These are phyloP conservation scores for Massariosphaeria phaeospora DNA, from an alignment of 495 filamentous ascomycete species.

Conservation along the genomic window DNA sequence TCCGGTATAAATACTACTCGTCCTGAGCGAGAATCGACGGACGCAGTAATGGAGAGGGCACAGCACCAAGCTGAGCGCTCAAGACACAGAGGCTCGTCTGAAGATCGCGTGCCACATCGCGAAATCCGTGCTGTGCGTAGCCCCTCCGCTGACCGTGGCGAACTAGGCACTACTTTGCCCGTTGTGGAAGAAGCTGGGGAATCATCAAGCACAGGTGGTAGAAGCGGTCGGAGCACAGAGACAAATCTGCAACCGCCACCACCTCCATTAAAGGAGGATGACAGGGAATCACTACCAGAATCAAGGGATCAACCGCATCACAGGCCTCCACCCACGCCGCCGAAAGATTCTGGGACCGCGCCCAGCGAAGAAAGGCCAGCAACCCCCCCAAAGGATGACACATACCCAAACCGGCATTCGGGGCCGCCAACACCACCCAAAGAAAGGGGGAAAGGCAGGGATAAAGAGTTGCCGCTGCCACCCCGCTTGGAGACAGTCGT, in stretches of 20 bases:
- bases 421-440: slow-evolving; percentile 40
- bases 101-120: slow-evolving; percentile 50
- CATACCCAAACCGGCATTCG: slow-evolving; percentile 5
- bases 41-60: slow-evolving; percentile 51
- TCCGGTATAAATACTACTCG: slow-evolving; percentile 42
- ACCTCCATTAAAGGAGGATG: slow-evolving; percentile 14
- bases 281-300: slow-evolving; percentile 1
- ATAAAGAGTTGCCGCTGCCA: slow-evolving; percentile 35
- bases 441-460: slow-evolving; percentile 29
- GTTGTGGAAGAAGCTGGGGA: slow-evolving; percentile 90
- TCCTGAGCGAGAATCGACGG: slow-evolving; percentile 48
- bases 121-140: slow-evolving; percentile 51
- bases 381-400: slow-evolving; percentile 36
- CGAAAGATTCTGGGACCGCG: slow-evolving; percentile 30
- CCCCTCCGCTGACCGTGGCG: slow-evolving; percentile 52
- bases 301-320: slow-evolving; percentile 18
- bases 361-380: slow-evolving; percentile 27
- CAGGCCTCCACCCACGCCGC: slow-evolving; percentile 39
- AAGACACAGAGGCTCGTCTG: slow-evolving; percentile 47
- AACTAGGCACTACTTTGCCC: slow-evolving; percentile 67
- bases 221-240: slow-evolving; percentile 41
- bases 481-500: slow-evolving; percentile 27
- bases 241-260: slow-evolving; percentile 10
- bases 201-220: slow-evolving; percentile 63
- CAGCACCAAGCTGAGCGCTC: slow-evolving; percentile 45